A percentile compares a stretch with the other conserved stretches of the same genome.
Evolutionary conservation across 1,284 basidiomycete genomes (phyloP).

Genomic region (Moesziomyces sp.): DNA sequence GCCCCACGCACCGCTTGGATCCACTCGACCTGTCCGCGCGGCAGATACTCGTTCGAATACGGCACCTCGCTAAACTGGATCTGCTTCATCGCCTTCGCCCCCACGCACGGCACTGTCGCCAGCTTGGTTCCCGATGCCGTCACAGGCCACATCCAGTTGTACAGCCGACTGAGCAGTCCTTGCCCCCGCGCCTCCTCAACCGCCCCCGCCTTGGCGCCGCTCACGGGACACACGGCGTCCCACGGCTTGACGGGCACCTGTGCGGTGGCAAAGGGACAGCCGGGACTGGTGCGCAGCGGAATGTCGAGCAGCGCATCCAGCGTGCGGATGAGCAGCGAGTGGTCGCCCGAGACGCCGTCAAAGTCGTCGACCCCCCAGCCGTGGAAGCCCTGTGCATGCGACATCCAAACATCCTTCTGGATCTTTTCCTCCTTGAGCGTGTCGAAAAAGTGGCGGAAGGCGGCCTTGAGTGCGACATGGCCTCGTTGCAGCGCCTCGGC

Average conservation of each 20-base stretch:
- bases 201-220: slow-evolving; percentile 9
- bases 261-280: slow-evolving; percentile 39
- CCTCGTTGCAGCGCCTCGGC: slow-evolving; percentile 36
- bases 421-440: slow-evolving; percentile 49
- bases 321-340: slow-evolving; percentile 40
- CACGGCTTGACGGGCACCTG: slow-evolving; percentile 22
- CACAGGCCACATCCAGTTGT: slow-evolving; percentile 29
- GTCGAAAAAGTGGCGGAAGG: slow-evolving; percentile 45
- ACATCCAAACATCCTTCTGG: slow-evolving; percentile 46
- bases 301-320: slow-evolving; percentile 42
- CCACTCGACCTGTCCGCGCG: slow-evolving; percentile 37
- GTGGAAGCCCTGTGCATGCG: slow-evolving; percentile 48
- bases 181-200: background rate
- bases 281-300: slow-evolving; percentile 33
- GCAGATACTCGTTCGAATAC: slow-evolving; percentile 45
- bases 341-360: slow-evolving; percentile 48
- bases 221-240: slow-evolving; percentile 29
- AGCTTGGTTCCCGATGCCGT: slow-evolving; percentile 2
- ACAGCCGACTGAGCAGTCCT: slow-evolving; percentile 21
- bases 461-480: slow-evolving; percentile 38
- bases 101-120: slow-evolving; percentile 22
- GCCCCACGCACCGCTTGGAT: slow-evolving; percentile 37
- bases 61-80: slow-evolving; percentile 48
- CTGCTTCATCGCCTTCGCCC: slow-evolving; percentile 33
- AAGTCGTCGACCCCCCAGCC: slow-evolving; percentile 48